phyloP scores from a whole-genome alignment of 2,329 filamentous ascomycete genomes.

The Exophiala mesophila region DNA sequence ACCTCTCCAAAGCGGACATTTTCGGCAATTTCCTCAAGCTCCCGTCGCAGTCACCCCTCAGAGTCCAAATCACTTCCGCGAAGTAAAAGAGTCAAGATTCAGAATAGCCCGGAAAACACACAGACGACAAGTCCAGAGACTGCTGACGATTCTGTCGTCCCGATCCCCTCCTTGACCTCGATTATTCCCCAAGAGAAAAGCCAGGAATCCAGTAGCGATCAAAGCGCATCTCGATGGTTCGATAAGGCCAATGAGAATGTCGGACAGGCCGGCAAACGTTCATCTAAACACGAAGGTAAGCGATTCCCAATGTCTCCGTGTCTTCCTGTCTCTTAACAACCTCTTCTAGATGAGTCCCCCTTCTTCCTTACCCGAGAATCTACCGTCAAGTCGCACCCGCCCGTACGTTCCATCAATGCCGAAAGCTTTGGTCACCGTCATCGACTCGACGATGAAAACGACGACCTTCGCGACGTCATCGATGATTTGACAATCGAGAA shows the following conservation, averaged over 20 bases:
- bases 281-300: conserved; percentile 4
- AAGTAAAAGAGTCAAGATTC: conserved; percentile 19
- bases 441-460: conserved; percentile 54
- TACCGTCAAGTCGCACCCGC: conserved; percentile 15
- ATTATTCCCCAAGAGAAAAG: neutral
- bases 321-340: conserved; percentile 3
- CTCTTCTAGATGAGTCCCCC: conserved; percentile 33
- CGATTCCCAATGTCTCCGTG: neutral
- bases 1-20: conserved; percentile 17
- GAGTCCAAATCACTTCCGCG: conserved; percentile 17
- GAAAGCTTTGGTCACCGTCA: conserved; percentile 24
- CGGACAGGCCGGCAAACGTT: conserved; percentile 4
- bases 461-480: conserved; percentile 76
- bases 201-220: conserved; percentile 21
- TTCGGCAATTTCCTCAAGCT: conserved; percentile 6
- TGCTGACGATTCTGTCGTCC: too few species aligned
- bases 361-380: conserved; percentile 31
- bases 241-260: conserved; percentile 22
- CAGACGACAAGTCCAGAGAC: too few species aligned
- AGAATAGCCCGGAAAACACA: conserved; percentile 5
- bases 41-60: conserved; percentile 15
- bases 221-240: conserved; percentile 26
- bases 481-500: conserved; percentile 84
- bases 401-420: conserved; percentile 22
- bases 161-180: too few species aligned